Evolutionary conservation across 371 early-diverging fungal genomes (phyloP).

Genomic region (Mortierella sp.): DNA sequence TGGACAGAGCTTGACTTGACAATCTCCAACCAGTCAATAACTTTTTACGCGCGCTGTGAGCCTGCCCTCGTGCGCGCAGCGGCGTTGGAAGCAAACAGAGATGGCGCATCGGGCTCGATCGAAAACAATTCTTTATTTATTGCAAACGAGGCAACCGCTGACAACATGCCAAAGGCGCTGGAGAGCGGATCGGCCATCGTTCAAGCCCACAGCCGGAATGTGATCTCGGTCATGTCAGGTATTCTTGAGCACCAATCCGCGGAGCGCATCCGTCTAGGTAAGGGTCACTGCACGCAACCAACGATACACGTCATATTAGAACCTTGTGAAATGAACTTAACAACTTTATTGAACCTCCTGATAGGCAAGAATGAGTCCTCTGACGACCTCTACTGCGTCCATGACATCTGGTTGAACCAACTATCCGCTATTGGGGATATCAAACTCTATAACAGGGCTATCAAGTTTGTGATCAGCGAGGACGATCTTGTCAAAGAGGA

Average conservation of each 20-base stretch:
- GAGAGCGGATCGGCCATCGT: constrained; percentile 1
- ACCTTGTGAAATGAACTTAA: no score
- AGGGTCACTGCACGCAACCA: no score
- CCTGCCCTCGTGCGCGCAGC: constrained; percentile 15
- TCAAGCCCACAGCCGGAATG: constrained; percentile 17
- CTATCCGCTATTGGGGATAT: constrained; percentile 6
- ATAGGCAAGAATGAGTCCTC: background rate
- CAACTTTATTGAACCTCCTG: background rate
- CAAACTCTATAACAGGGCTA: background rate
- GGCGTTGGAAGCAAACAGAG: background rate
- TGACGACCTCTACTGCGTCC: constrained; percentile 21
- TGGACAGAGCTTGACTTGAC: constrained; percentile 23
- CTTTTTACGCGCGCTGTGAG: constrained; percentile 18
- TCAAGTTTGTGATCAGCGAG: constrained; percentile 44
- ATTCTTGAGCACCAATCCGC: constrained; percentile 4
- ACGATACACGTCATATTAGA: no score
- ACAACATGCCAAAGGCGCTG: constrained; percentile 1
- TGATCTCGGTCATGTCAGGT: constrained; percentile 3
- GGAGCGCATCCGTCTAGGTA: background rate
- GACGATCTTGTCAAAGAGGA: constrained; percentile 21
- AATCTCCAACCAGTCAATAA: constrained; percentile 9
- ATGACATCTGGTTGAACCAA: constrained; percentile 25
- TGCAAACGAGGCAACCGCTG: constrained; percentile 5
- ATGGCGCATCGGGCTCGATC: background rate
- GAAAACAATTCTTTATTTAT: background rate